These are phyloP conservation scores for Candida tetrigidarum DNA, from an alignment of 1,139 yeast genomes.

Conservation along the genomic window DNA sequence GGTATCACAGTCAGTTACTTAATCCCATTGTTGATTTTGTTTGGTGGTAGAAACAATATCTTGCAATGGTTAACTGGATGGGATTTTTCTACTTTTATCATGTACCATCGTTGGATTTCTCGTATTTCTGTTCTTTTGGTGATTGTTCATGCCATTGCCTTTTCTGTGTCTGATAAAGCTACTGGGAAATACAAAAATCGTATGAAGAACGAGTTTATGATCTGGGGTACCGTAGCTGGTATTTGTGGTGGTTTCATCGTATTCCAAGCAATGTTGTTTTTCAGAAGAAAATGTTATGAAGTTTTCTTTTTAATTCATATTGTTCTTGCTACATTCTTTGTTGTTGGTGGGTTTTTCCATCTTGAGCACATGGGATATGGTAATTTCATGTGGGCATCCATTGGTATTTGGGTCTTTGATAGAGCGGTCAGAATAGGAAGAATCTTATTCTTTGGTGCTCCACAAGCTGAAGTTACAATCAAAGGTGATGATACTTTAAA, in stretches of 20 bases:
- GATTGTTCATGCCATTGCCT: constrained; percentile 29
- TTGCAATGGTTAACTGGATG: constrained; percentile 34
- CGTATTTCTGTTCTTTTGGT: constrained; percentile 27
- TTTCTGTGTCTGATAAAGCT: constrained; percentile 19
- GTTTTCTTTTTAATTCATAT: constrained; percentile 42
- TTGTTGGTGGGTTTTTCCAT: constrained; percentile 44
- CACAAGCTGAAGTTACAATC: constrained; percentile 36
- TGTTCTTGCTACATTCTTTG: constrained; percentile 37
- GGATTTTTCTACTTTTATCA: constrained; percentile 33
- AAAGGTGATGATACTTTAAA: constrained; percentile 43
- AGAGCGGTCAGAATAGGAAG: constrained; percentile 36
- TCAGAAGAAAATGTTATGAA: constrained; percentile 46
- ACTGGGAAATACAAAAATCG: constrained; percentile 18
- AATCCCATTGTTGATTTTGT: constrained; percentile 31
- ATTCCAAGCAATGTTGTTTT: constrained; percentile 37
- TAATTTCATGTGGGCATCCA: constrained; percentile 38
- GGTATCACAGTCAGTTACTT: constrained; percentile 30
- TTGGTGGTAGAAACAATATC: constrained; percentile 39
- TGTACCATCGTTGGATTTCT: constrained; percentile 36
- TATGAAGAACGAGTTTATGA: constrained; percentile 28
- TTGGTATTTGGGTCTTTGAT: constrained; percentile 47
- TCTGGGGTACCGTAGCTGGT: constrained; percentile 53
- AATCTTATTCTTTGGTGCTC: constrained; percentile 37
- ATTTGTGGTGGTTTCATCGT: constrained; percentile 35
- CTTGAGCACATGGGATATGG: constrained; percentile 37